Percentiles rank a stretch among this genome's conserved stretches.
These are phyloP conservation scores for Aspergillus hiratsukae DNA, from an alignment of 2,329 filamentous ascomycete genomes.

Conservation along the genomic window DNA sequence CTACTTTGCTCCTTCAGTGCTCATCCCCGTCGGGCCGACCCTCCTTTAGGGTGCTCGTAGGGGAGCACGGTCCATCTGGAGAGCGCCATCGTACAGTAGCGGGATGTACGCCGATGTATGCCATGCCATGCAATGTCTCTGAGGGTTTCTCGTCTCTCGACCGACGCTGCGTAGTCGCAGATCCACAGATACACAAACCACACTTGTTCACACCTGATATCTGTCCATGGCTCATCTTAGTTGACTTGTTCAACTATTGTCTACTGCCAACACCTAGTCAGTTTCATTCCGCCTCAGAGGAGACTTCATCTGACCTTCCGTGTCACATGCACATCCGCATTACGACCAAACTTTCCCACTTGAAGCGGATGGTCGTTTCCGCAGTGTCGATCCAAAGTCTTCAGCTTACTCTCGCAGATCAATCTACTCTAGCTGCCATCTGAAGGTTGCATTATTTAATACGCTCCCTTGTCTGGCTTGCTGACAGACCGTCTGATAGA, in stretches of 20 bases:
- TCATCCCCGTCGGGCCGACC: constrained; percentile 14
- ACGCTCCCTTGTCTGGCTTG: not conserved
- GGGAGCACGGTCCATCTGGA: not conserved
- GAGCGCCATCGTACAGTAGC: not conserved
- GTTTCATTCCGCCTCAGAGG: not conserved
- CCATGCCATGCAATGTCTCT: not conserved
- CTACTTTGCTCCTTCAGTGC: not conserved
- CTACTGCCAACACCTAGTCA: not conserved
- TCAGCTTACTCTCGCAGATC: not conserved
- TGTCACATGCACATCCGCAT: not conserved
- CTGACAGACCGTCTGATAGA: not conserved
- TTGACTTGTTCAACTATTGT: not conserved
- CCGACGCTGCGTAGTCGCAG: constrained; percentile 1
- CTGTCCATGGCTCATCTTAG: not conserved
- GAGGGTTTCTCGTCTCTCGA: not conserved
- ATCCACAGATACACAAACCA: not conserved
- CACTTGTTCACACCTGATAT: not conserved
- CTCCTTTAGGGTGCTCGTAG: constrained; percentile 3
- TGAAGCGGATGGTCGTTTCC: not conserved
- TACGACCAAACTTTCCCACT: not conserved
- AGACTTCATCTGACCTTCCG: not conserved
- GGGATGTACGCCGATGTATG: not conserved
- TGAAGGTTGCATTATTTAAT: constrained; percentile 2
- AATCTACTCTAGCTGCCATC: not conserved
- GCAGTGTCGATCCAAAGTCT: not conserved